Base-by-base conservation (phyloP, 2,329 filamentous ascomycete species). In the Ascocoryne sarcoides region DNA sequence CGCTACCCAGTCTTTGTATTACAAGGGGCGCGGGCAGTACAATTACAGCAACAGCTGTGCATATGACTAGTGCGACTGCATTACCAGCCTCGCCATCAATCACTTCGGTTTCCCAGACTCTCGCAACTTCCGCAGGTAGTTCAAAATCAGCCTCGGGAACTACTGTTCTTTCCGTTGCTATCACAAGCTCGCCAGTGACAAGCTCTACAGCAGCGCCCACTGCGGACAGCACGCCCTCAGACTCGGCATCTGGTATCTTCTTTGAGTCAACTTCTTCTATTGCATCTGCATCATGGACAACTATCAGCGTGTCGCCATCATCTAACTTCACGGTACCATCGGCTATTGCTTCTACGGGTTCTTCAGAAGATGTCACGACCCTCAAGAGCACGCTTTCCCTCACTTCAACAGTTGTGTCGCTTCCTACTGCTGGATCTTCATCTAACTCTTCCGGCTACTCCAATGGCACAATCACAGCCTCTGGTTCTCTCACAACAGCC, bases 1-100 rank as follows among this genome's bases (percentile, higher is more conserved):
- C 44, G 10, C 28, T 51, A 8, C 46, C 46, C 10, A 47, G 40
- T 35, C 35, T 45, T 4, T 51, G 49, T 38, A 16, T 38, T 12
- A 19, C 15, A 8, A 5, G 26, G 23, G 14, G 14, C 17, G 10
- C 14, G 15, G 29, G 29, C 8, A 26, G 12, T 15, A 16, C 10
- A 16, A 12, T 31, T 15, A 33, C 21, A 5, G n/a, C n/a, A n/a
- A 26, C 23, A 12, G 23, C 12, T 26, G 23, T 12, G 12, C 7
- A 26, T 7, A 26, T 12, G 7, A 26, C 23, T 12, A 26, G 23
- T 12, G 23, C 23, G 7, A 26, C 23, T 26, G 23, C 23, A 7
- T 7, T 26, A 7, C 23, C 23, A 26, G 23, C 12, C 23, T n/a
- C n/a, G n/a, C n/a, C n/a, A n/a, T n/a, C n/a, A n/a, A 12, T 26